Evolutionary conservation across 1,284 basidiomycete genomes (phyloP).

Genomic region (Cryptococcus maquisensis): DNA sequence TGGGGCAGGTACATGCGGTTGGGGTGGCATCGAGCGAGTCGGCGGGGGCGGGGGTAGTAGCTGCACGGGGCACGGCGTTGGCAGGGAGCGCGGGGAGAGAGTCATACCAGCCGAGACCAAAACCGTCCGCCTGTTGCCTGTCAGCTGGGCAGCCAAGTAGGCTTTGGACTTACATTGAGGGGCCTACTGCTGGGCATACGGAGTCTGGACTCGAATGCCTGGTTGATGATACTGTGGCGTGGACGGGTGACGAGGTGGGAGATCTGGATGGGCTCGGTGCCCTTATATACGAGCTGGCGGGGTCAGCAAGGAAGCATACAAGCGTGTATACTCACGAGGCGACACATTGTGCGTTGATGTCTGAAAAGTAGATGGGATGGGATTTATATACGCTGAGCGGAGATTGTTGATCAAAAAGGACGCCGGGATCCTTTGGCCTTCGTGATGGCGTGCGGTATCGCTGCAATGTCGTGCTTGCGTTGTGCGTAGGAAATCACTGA

Average conservation of each 20-base stretch:
- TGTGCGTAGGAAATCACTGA: not conserved
- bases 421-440: not conserved
- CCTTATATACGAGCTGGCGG: constrained; percentile 66
- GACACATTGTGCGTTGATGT: constrained; percentile 18
- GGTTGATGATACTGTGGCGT: constrained; percentile 92
- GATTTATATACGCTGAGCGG: not conserved
- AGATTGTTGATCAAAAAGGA: not conserved
- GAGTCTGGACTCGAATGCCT: constrained; percentile 85
- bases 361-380: not conserved
- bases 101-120: constrained; percentile 78
- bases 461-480: not conserved
- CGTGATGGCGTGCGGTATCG: not conserved
- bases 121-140: constrained; percentile 71
- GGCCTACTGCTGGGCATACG: constrained; percentile 73
- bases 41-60: constrained; percentile 2
- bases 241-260: constrained; percentile 86
- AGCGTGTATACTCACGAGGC: constrained; percentile 21
- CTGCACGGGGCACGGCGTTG: constrained; percentile 9
- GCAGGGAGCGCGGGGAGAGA: constrained; percentile 18
- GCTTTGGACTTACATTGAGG: constrained; percentile 58
- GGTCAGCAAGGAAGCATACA: not conserved
- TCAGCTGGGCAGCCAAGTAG: not conserved
- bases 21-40: constrained; percentile 9
- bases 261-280: constrained; percentile 77
- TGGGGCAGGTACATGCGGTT: constrained; percentile 4